phyloP scores from a whole-genome alignment of 2,329 filamentous ascomycete genomes.

The Penicillium paneum region DNA sequence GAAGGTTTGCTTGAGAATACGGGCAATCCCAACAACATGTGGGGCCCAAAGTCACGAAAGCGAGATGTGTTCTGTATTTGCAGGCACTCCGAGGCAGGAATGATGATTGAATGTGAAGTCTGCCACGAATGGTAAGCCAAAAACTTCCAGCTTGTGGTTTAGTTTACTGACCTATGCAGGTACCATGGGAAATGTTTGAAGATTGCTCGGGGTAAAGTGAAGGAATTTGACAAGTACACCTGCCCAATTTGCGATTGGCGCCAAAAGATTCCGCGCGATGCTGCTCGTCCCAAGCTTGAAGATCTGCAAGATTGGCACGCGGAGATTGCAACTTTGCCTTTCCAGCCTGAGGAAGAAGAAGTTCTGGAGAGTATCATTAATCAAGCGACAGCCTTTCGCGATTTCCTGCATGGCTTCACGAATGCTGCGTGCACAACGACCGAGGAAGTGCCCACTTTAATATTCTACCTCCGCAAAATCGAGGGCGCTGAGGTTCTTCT shows the following conservation, averaged over 20 bases:
- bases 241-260: conserved; percentile 98
- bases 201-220: conserved; percentile 94
- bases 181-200: conserved; percentile 98
- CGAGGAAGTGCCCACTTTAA: conserved; percentile 82
- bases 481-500: conserved; percentile 94
- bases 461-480: conserved; percentile 95
- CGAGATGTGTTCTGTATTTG: conserved; percentile 96
- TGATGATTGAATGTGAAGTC: conserved; percentile 99
- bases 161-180: conserved; percentile 50
- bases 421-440: conserved; percentile 76
- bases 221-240: conserved; percentile 97
- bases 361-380: conserved; percentile 81
- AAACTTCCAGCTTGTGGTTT: not conserved
- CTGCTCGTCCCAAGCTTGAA: conserved; percentile 89
- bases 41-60: conserved; percentile 53
- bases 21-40: conserved; percentile 27
- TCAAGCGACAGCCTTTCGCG: conserved; percentile 77
- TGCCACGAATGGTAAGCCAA: conserved; percentile 87
- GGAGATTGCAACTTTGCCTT: conserved; percentile 75
- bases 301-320: conserved; percentile 80
- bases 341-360: conserved; percentile 93
- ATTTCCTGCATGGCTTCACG: conserved; percentile 75
- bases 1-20: conserved; percentile 51
- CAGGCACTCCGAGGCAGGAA: conserved; percentile 84
- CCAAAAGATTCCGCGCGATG: conserved; percentile 93